These are phyloP conservation scores for Podila minutissima DNA, from an alignment of 192 early-diverging fungal species.

Conservation along the genomic window DNA sequence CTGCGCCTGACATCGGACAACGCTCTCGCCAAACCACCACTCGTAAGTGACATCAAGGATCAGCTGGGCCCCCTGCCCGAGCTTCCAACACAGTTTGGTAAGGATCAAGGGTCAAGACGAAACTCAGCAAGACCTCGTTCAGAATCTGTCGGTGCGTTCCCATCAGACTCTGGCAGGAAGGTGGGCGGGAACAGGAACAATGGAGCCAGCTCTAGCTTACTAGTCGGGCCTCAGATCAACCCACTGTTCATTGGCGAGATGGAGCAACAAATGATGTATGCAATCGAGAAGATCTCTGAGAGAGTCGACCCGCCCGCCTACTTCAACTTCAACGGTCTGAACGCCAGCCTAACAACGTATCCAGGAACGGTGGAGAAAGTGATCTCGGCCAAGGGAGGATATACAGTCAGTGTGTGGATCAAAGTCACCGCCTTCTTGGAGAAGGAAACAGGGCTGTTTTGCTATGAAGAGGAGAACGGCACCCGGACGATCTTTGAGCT, in stretches of 20 bases:
- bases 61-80: conserved; percentile 30
- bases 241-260: conserved; percentile 54
- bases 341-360: conserved; percentile 43
- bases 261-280: conserved; percentile 57
- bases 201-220: background rate
- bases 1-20: conserved; percentile 25
- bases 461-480: conserved; percentile 52
- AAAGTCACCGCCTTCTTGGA: conserved; percentile 53
- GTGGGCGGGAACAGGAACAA: background rate
- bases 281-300: conserved; percentile 55
- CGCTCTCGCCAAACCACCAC: background rate
- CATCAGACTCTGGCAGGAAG: conserved; percentile 13
- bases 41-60: conserved; percentile 19
- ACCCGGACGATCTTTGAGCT: conserved; percentile 53
- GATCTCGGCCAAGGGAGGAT: conserved; percentile 43
- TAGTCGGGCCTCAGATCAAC: conserved; percentile 25
- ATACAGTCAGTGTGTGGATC: conserved; percentile 55
- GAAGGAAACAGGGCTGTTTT: conserved; percentile 53
- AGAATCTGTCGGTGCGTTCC: conserved; percentile 35
- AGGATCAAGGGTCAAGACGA: conserved; percentile 5
- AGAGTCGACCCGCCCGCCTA: conserved; percentile 54
- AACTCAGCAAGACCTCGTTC: conserved; percentile 27
- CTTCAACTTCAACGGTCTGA: conserved; percentile 54
- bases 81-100: conserved; percentile 18
- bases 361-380: conserved; percentile 47